Evolutionary conservation across 768 basidiomycete genomes (phyloP), one percentile per base, ranked within the genome.

Genomic region (Tylopilus sp.): DNA sequence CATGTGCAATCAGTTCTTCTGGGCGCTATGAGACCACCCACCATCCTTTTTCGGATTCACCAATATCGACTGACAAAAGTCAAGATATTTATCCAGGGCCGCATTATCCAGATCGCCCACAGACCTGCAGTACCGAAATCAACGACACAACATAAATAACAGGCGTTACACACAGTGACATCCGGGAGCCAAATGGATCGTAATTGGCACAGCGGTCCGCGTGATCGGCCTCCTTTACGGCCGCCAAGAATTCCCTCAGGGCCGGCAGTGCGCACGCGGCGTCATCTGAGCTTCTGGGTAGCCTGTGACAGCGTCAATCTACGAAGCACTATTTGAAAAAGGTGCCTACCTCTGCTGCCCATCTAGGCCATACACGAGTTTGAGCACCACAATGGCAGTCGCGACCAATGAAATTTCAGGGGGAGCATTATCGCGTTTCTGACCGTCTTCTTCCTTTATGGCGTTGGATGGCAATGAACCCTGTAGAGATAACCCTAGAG

Each of bases 361-460:
- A 64, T 94, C 91, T 25, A 94, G 63, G 1, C 92, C 94, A 60
- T 94, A 94, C 22, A 85, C 79, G 76, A 95, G 76, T 71, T 94
- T 95, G 59, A 94, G 73, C 31, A 84, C 82, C 11, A 91, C 75
- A 12, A 93, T 75, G 43, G 79, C 78, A 13, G 73, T 74, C 2
- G 79, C 81, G 40, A 80, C 64, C 21, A 91, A 69, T 3, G 78
- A 77, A 44, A 86, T 71, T 62, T 94, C 91, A 10, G 85, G 78
- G 6, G 88, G 82, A 25, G 79, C 76, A 56, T 79, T 82, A 66
- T 90, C 88, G 48, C 77, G 74, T 48, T 73, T 76, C 63, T 83
- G 81, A 21, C 69, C 64, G 41, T 68, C 70, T 15, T 72, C 71
- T 56, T 80, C 80, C 13, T 61, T 60, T 53, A 71, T 73, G 11